Base-by-base conservation (phyloP, 2,329 filamentous ascomycete genomes). In the Tolypocladium ovalisporum region DNA sequence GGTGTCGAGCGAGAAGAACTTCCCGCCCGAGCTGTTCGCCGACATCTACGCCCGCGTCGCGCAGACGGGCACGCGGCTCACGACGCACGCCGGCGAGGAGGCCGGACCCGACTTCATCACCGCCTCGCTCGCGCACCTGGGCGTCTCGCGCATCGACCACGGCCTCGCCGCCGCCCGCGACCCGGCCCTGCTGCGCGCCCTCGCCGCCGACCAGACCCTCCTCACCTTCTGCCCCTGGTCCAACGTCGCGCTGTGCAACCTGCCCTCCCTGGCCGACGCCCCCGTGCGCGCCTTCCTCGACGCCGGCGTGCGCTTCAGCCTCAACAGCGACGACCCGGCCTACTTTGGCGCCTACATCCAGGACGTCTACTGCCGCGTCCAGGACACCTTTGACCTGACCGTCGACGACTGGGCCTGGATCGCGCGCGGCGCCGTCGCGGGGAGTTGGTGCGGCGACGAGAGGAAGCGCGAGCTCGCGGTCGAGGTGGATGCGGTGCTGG, bases 31-130 rank as follows among this genome's bases (percentile, higher is more conserved):
- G 60, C 71, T 82, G 62, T 92, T 88, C 72, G 73, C 76, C 54
- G 77, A 82, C 40, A 73, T 88, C 40, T 93, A 86, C 60, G 65
- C 66, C 47, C 64, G 64, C 37, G 66, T 68, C 65, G 71, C 77
- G 24, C 85, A 82, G 0, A 69, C 70, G 32, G 73, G 74, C 34
- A 76, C 88, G 54, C 73, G 76, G 34, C 75, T 83, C n/a, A 92
- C 88, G 0, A 84, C 87, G 3, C 88, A 92, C 68, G 87, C 85
- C 3, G 87, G 88, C 55, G 88, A 92, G 69, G 88, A 92, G 67
- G 87, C 86, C 0, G 85, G 87, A 19, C 72, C 84, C 4, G 76
- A 75, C 6, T 90, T 87, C 70, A 85, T 93, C 62, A 71, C 73
- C 29, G 76, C 77, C 32, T 85, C 88, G 2, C 73, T 91, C 44